These are phyloP conservation scores for Apostasia shenzhenica DNA, from an alignment of 106 monocot genomes.

Conservation along the genomic window DNA sequence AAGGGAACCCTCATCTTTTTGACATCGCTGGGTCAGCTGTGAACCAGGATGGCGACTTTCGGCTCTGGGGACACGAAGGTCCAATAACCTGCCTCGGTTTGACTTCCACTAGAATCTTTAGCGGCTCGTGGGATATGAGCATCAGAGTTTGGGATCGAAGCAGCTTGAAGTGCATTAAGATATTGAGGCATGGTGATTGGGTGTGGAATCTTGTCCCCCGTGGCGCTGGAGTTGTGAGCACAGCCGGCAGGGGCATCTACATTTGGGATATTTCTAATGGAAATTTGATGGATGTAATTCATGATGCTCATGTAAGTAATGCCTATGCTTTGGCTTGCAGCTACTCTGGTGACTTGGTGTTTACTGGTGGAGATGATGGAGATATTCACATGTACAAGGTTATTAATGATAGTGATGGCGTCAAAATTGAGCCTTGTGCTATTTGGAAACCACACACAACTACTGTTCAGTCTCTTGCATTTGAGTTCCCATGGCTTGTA, in stretches of 20 bases:
- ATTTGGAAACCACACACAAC: slow-evolving; percentile 61
- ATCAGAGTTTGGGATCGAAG: slow-evolving; percentile 61
- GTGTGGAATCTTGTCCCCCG: slow-evolving; percentile 64
- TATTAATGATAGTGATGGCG: not conserved
- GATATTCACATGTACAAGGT: slow-evolving; percentile 59
- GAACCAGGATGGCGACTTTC: slow-evolving; percentile 27
- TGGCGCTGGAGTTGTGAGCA: slow-evolving; percentile 55
- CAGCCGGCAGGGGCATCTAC: slow-evolving; percentile 59
- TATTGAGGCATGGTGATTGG: slow-evolving; percentile 64
- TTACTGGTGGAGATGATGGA: slow-evolving; percentile 78
- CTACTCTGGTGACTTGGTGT: slow-evolving; percentile 54
- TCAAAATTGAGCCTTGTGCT: slow-evolving; percentile 23
- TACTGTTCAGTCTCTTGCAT: slow-evolving; percentile 56
- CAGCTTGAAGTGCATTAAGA: slow-evolving; percentile 40
- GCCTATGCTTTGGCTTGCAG: slow-evolving; percentile 50
- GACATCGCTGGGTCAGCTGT: slow-evolving; percentile 23
- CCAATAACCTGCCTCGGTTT: slow-evolving; percentile 75
- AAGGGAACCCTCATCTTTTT: slow-evolving; percentile 46
- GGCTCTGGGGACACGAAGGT: slow-evolving; percentile 81
- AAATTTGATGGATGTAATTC: slow-evolving; percentile 18
- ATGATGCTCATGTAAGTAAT: slow-evolving; percentile 41
- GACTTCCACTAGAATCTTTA: slow-evolving; percentile 59
- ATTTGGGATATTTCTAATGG: slow-evolving; percentile 55
- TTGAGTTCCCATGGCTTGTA: slow-evolving; percentile 91
- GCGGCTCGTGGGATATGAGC: slow-evolving; percentile 88